Conservation (phyloP, 2,329 filamentous ascomycete species). For the Fusarium transvaalense region DNA sequence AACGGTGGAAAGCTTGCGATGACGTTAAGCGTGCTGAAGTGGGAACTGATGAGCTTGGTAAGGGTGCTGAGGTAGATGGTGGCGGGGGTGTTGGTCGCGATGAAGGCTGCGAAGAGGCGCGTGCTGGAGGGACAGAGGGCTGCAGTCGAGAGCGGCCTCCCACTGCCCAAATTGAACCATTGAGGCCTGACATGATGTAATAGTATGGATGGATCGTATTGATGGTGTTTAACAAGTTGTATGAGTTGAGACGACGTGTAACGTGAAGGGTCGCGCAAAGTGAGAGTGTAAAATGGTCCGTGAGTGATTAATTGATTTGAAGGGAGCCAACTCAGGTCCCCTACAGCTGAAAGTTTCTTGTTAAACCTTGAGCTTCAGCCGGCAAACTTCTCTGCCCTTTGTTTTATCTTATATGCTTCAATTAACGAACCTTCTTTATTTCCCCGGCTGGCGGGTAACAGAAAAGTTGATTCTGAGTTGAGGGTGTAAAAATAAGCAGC, state of each 20-base stretch:
- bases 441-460: not conserved
- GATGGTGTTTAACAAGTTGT: not conserved
- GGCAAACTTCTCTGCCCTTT: not conserved
- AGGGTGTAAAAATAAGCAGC: no score
- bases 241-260: not conserved
- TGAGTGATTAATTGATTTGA: not conserved
- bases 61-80: conserved; percentile 8
- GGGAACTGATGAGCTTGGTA: conserved; percentile 4
- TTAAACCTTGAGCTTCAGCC: not conserved
- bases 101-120: conserved; percentile 32
- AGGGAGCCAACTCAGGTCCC: not conserved
- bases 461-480: no score
- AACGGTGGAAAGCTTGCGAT: conserved; percentile 65
- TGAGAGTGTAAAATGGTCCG: not conserved
- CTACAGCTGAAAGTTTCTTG: not conserved
- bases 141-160: conserved; percentile 18
- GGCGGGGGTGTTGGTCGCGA: conserved; percentile 9
- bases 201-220: no score
- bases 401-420: not conserved
- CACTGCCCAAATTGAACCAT: conserved; percentile 46
- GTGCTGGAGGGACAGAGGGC: conserved; percentile 10
- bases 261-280: not conserved
- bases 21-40: conserved; percentile 45
- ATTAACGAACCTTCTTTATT: not conserved
- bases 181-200: conserved; percentile 37